phyloP scores from a whole-genome alignment of 163 green algal species.

The Chlorella variabilis region DNA sequence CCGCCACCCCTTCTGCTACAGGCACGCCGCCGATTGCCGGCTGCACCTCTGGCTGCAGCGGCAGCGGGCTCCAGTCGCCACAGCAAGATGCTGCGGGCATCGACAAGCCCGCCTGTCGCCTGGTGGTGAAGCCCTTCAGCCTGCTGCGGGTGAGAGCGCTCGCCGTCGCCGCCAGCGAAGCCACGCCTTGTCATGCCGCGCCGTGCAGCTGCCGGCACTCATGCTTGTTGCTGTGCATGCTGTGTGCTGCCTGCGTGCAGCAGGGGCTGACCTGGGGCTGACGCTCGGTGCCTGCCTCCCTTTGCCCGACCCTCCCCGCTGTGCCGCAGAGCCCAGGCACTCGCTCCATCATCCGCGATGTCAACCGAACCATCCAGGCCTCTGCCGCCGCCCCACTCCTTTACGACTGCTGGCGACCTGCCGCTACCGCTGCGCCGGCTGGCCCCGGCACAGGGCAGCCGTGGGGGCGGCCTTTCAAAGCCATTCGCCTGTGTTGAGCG shows the following conservation, averaged over 20 bases:
- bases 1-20: too few species aligned
- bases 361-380: slow-evolving; percentile 8
- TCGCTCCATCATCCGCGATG: background rate
- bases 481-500: slow-evolving; percentile 1
- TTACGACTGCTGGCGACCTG: background rate
- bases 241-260: too few species aligned
- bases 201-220: too few species aligned
- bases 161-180: too few species aligned
- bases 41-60: background rate
- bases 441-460: too few species aligned
- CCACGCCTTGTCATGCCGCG: too few species aligned
- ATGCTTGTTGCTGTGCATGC: background rate
- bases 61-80: background rate
- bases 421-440: too few species aligned
- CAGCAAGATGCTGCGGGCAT: background rate
- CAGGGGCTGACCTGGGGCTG: background rate
- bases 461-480: background rate
- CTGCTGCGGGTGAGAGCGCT: slow-evolving; percentile 28
- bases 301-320: too few species aligned
- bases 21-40: background rate
- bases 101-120: background rate
- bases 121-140: slow-evolving; percentile 19
- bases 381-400: background rate
- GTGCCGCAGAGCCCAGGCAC: slow-evolving; percentile 23
- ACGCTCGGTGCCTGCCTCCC: too few species aligned